Evolutionary conservation across 1,284 basidiomycete species (phyloP).

Genomic region (Fomitopsis schrenkii): DNA sequence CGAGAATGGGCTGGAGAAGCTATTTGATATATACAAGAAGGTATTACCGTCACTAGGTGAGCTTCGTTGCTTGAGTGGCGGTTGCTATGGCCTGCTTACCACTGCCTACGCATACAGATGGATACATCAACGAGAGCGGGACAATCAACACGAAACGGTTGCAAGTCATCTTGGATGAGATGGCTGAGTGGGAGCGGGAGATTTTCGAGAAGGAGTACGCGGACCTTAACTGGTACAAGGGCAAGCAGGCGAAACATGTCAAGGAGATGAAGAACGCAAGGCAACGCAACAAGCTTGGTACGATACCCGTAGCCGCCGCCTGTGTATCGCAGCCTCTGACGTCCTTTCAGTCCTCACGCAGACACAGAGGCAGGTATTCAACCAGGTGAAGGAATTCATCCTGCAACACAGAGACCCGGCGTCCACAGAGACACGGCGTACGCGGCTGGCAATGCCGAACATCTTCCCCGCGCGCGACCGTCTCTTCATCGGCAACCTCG

Average conservation of each 20-base stretch:
- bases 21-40: constrained; percentile 95
- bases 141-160: constrained; percentile 78
- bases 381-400: constrained; percentile 74
- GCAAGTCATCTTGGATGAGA: constrained; percentile 86
- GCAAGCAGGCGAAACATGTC: constrained; percentile 76
- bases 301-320: constrained; percentile 12
- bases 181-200: constrained; percentile 84
- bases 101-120: constrained; percentile 62
- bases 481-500: constrained; percentile 71
- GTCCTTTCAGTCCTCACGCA: constrained; percentile 57
- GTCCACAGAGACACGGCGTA: constrained; percentile 30
- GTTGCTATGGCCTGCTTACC: background rate
- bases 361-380: constrained; percentile 73
- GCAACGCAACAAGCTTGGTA: constrained; percentile 51
- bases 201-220: constrained; percentile 89
- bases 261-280: constrained; percentile 52
- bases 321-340: background rate
- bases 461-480: constrained; percentile 75
- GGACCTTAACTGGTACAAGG: constrained; percentile 88
- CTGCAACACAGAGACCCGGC: constrained; percentile 43
- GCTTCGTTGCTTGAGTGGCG: constrained; percentile 19
- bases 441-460: constrained; percentile 68
- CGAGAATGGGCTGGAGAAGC: constrained; percentile 88
- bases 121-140: constrained; percentile 93
- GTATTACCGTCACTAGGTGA: constrained; percentile 78